A percentile compares a stretch with the other conserved stretches of the same genome.
These are phyloP conservation scores for Raffaelea ambrosiae DNA, from an alignment of 2,329 filamentous ascomycete species.

Conservation along the genomic window DNA sequence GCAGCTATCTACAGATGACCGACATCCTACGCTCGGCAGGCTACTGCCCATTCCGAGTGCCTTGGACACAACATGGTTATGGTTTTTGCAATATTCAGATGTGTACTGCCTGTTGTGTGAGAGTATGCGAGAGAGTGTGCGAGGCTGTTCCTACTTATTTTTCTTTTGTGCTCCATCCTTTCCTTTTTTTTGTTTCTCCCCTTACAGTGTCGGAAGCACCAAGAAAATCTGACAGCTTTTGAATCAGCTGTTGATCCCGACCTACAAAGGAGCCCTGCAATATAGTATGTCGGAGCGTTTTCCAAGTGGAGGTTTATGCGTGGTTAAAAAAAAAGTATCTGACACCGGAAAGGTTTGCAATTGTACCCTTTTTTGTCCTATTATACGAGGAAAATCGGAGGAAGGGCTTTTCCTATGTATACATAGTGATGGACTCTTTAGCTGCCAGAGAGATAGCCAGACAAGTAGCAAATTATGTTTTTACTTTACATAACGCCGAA, in stretches of 20 bases:
- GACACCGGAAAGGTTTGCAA: neutral
- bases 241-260: no score
- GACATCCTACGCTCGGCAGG: constrained; percentile 29
- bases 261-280: no score
- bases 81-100: constrained; percentile 24
- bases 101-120: constrained; percentile 7
- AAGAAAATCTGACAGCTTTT: neutral
- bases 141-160: neutral
- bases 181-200: neutral
- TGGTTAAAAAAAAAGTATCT: no score
- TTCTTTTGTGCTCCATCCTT: neutral
- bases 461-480: no score
- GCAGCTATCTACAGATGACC: constrained; percentile 27
- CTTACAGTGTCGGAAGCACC: no score
- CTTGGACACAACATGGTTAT: constrained; percentile 31
- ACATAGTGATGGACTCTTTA: neutral
- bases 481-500: no score
- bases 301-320: no score
- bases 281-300: no score
- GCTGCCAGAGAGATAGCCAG: neutral
- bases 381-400: neutral
- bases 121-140: neutral
- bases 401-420: neutral
- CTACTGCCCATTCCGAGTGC: constrained; percentile 26
- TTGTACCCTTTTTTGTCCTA: neutral